Percentiles rank a stretch among this genome's conserved stretches.
These are phyloP conservation scores for Tripterygium wilfordii DNA, from an alignment of 177 flowering plant genomes.

Conservation along the genomic window DNA sequence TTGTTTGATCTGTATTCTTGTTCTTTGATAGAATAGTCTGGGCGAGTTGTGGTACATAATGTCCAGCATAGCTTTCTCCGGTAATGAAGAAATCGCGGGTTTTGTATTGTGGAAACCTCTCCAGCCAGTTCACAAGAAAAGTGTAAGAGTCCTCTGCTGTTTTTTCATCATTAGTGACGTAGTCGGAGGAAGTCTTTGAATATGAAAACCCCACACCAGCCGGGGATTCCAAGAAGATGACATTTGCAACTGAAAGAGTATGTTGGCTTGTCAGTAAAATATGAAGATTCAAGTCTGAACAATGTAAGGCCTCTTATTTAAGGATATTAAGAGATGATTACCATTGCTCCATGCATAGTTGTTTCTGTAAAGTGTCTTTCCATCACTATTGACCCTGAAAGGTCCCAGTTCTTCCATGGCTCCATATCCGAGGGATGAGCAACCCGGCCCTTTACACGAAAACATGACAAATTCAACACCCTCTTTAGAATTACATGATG, in stretches of 20 bases:
- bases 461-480: too few species aligned
- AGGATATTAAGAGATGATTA: too few species aligned
- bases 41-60: conserved; percentile 66
- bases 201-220: conserved; percentile 66
- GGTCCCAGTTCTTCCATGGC: conserved; percentile 60
- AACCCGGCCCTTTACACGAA: conserved; percentile 40
- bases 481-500: too few species aligned
- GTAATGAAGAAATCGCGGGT: conserved; percentile 46
- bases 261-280: too few species aligned
- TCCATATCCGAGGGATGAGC: conserved; percentile 55
- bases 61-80: conserved; percentile 69
- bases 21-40: conserved; percentile 26
- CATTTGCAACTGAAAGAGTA: conserved; percentile 51
- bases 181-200: conserved; percentile 44
- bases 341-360: conserved; percentile 53
- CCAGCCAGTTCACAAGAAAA: conserved; percentile 57
- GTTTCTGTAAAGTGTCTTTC: conserved; percentile 41
- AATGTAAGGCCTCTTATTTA: too few species aligned
- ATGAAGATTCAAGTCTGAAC: too few species aligned
- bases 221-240: conserved; percentile 55
- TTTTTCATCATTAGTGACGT: conserved; percentile 30
- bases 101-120: conserved; percentile 54
- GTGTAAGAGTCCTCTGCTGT: conserved; percentile 44
- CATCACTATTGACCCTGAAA: conserved; percentile 46
- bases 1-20: conserved; percentile 16